These are phyloP conservation scores for Trichopus zeylanicus DNA, from an alignment of 116 monocot species.

Conservation along the genomic window DNA sequence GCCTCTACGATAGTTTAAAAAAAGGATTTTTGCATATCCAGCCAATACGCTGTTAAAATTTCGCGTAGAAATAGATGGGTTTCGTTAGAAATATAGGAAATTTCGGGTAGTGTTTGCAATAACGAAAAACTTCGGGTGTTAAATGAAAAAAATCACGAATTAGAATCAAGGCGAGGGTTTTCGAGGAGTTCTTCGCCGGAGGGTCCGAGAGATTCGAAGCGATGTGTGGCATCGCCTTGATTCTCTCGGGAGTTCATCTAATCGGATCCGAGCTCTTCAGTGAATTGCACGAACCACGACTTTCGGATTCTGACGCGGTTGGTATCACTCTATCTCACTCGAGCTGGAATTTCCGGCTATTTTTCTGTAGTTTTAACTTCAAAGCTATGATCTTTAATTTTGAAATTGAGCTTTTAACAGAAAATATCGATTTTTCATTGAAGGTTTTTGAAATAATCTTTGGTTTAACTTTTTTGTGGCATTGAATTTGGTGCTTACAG, in stretches of 20 bases:
- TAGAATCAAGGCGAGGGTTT: neutral
- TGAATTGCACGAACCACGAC: neutral
- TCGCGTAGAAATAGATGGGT: too few species aligned
- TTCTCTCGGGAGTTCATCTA: constrained; percentile 31
- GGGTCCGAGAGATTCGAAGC: neutral
- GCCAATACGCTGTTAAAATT: too few species aligned
- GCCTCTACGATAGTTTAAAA: too few species aligned
- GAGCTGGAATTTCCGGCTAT: neutral
- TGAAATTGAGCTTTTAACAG: neutral
- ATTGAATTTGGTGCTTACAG: neutral
- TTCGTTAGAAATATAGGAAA: too few species aligned
- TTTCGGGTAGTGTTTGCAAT: too few species aligned
- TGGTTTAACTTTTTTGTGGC: neutral
- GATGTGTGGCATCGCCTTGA: constrained; percentile 68
- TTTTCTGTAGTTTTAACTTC: neutral
- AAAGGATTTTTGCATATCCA: too few species aligned
- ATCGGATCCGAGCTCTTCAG: constrained; percentile 4
- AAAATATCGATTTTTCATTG: neutral
- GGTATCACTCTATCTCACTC: neutral
- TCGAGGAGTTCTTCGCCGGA: neutral
- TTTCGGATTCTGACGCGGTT: neutral
- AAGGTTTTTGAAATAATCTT: too few species aligned
- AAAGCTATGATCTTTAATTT: neutral
- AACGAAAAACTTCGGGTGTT: neutral
- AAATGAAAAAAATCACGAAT: neutral